Conservation (phyloP, 2,329 filamentous ascomycete species). For the Aspergillus sp. region DNA sequence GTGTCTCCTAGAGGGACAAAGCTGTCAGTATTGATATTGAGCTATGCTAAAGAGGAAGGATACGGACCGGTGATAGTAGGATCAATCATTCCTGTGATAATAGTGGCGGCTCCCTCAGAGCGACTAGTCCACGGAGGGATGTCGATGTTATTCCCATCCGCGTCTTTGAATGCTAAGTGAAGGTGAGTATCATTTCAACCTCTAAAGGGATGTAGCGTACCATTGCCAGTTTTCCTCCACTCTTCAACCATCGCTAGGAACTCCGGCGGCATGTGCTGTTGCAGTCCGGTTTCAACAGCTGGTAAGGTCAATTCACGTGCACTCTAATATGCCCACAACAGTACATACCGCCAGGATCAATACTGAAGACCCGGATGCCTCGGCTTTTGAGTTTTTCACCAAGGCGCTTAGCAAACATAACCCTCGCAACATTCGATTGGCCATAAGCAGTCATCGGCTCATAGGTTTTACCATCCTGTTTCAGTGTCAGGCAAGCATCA, state of each 20-base stretch:
- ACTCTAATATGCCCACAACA: neutral
- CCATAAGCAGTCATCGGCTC: slow-evolving; percentile 41
- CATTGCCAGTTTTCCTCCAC: neutral
- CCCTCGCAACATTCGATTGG: slow-evolving; percentile 47
- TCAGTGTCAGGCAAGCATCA: neutral
- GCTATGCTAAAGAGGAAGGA: neutral
- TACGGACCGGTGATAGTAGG: neutral
- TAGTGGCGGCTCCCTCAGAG: neutral
- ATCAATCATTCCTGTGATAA: neutral
- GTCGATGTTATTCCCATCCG: slow-evolving; percentile 3
- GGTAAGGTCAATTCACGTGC: neutral
- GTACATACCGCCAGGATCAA: neutral
- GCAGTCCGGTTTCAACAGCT: neutral
- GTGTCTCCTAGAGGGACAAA: neutral
- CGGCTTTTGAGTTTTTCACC: slow-evolving; percentile 25
- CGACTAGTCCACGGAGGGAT: neutral
- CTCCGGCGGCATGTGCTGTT: neutral
- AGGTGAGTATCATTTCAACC: neutral
- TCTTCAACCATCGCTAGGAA: neutral
- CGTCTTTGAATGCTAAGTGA: neutral
- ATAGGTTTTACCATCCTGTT: slow-evolving; percentile 31
- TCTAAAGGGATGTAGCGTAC: neutral
- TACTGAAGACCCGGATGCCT: slow-evolving; percentile 20
- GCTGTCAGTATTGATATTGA: neutral
- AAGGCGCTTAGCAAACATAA: slow-evolving; percentile 38